A percentile compares a stretch with the other conserved stretches of the same genome.
Conservation (phyloP, 2,329 filamentous ascomycete genomes). For the Ambrosiella cleistominuta region DNA sequence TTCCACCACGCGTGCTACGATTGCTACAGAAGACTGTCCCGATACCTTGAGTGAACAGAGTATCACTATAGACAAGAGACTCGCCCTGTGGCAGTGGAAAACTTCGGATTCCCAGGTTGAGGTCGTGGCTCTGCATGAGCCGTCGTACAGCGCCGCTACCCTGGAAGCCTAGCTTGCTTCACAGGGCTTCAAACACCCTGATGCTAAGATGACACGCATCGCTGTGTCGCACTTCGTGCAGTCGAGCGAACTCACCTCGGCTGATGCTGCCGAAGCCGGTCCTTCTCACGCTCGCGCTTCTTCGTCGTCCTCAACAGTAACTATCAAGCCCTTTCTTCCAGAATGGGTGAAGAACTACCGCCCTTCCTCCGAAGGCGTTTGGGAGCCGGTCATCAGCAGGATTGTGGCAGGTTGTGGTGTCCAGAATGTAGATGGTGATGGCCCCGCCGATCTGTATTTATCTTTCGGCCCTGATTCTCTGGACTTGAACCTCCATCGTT, state of each 20-base stretch:
- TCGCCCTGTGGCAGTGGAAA: constrained; percentile 6
- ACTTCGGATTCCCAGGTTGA: constrained; percentile 6
- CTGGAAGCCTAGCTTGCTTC: constrained; percentile 11
- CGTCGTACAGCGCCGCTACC: neutral
- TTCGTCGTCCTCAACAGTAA: neutral
- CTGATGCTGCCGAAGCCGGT: neutral
- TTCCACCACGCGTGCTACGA: neutral
- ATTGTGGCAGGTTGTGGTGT: neutral
- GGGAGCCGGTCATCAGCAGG: neutral
- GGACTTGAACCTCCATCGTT: constrained; percentile 1
- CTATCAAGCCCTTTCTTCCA: neutral
- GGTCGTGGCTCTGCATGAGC: constrained; percentile 7
- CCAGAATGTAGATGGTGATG: constrained; percentile 5
- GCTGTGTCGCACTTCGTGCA: neutral
- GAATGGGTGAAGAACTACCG: constrained; percentile 9
- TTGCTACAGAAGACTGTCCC: neutral
- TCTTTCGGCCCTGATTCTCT: constrained; percentile 4
- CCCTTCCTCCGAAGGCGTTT: neutral
- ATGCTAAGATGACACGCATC: constrained; percentile 3
- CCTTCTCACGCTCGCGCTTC: neutral
- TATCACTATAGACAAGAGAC: neutral
- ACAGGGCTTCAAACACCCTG: constrained; percentile 6
- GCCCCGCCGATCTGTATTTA: neutral
- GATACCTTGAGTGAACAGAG: neutral
- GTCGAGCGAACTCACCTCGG: neutral